Percentiles rank a stretch among this genome's conserved stretches.
phyloP scores from a whole-genome alignment of 2,329 filamentous ascomycete genomes.

The Colletotrichum liaoningense region DNA sequence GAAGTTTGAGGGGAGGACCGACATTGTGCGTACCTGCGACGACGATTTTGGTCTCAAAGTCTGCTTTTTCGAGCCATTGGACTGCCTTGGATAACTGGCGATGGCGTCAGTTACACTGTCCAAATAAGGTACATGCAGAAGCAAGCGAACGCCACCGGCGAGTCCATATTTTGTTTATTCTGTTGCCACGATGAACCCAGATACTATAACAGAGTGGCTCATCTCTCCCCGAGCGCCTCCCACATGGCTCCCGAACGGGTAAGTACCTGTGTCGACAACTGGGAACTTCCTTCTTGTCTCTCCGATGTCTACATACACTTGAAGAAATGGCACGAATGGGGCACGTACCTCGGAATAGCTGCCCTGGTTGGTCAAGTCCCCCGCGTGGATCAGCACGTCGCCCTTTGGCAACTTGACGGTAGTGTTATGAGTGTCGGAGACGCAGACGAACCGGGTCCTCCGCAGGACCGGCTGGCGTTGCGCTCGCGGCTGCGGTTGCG shows the following conservation, averaged over 20 bases:
- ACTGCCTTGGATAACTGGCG: conserved; percentile 67
- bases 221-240: conserved; percentile 13
- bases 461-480: conserved; percentile 41
- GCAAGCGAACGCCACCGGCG: background rate
- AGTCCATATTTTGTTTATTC: background rate
- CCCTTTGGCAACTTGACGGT: conserved; percentile 74
- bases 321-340: background rate
- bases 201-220: background rate
- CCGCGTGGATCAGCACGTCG: conserved; percentile 81
- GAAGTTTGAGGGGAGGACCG: background rate
- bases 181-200: conserved; percentile 14
- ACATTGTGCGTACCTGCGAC: conserved; percentile 65
- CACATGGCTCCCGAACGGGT: conserved; percentile 2
- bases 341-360: conserved; percentile 62
- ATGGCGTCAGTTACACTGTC: background rate
- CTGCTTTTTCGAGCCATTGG: conserved; percentile 74
- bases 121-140: background rate
- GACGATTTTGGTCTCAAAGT: conserved; percentile 78
- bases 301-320: background rate
- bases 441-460: conserved; percentile 76
- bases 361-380: conserved; percentile 81
- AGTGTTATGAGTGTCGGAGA: conserved; percentile 82
- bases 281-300: background rate
- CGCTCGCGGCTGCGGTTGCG: background rate
- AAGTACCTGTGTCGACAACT: background rate